phyloP scores from a whole-genome alignment of 345 rosid species.

The Aethionema arabicum region DNA sequence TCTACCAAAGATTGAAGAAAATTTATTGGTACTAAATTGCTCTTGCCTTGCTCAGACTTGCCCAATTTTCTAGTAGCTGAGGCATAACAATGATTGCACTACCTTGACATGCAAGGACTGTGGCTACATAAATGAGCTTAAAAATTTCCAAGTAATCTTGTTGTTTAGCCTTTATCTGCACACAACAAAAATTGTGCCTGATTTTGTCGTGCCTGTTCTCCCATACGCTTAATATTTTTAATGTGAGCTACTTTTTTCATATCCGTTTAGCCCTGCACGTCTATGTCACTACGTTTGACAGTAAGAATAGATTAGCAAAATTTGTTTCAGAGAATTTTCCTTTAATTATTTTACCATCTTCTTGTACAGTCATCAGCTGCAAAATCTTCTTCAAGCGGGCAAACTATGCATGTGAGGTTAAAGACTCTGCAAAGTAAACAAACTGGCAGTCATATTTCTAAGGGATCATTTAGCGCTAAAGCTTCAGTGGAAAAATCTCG shows the following conservation, averaged over 20 bases:
- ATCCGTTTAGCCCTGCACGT: slow-evolving; percentile 5
- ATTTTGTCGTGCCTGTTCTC: not conserved
- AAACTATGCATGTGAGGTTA: slow-evolving; percentile 42
- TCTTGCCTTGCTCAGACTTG: not conserved
- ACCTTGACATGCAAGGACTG: too few species aligned
- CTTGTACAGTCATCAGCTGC: slow-evolving; percentile 48
- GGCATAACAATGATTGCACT: too few species aligned
- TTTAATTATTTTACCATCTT: slow-evolving; percentile 10
- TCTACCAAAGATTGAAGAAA: not conserved
- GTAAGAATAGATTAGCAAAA: slow-evolving; percentile 10
- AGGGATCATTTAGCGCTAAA: slow-evolving; percentile 53
- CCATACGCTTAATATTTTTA: not conserved
- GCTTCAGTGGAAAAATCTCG: slow-evolving; percentile 51
- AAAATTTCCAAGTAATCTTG: too few species aligned
- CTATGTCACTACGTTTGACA: slow-evolving; percentile 21
- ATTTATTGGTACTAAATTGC: not conserved
- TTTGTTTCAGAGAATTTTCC: slow-evolving; percentile 8
- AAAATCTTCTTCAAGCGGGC: slow-evolving; percentile 45
- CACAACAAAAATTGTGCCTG: not conserved
- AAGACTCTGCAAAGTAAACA: slow-evolving; percentile 46
- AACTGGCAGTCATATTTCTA: slow-evolving; percentile 54
- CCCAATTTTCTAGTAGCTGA: not conserved
- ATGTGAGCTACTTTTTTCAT: not conserved
- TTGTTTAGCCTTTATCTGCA: too few species aligned
- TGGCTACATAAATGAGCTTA: too few species aligned